phyloP scores from a whole-genome alignment of 2,329 filamentous ascomycete species.

The Fusarium globosum region DNA sequence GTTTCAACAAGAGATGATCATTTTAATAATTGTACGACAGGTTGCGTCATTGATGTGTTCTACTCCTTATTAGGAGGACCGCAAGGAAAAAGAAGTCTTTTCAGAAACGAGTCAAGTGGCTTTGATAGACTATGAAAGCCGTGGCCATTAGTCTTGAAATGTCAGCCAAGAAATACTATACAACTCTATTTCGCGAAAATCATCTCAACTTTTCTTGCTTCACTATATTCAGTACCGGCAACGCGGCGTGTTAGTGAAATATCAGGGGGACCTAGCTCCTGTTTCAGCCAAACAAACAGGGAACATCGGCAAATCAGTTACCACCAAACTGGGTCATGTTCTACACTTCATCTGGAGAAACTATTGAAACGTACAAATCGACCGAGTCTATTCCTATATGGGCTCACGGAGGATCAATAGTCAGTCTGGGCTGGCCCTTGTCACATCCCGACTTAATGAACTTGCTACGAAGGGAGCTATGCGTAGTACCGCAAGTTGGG shows the following conservation, averaged over 20 bases:
- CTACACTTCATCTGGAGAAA: constrained; percentile 23
- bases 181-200: not conserved
- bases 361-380: constrained; percentile 17
- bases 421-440: constrained; percentile 20
- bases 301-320: constrained; percentile 10
- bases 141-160: not conserved
- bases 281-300: constrained; percentile 30
- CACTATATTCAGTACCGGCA: not conserved
- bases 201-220: not conserved
- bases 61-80: not conserved
- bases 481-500: not conserved
- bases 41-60: not conserved
- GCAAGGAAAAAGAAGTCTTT: not conserved
- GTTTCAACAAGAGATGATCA: constrained; percentile 26
- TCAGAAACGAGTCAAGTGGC: constrained; percentile 4
- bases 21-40: constrained; percentile 2
- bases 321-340: constrained; percentile 17
- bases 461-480: constrained; percentile 1
- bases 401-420: constrained; percentile 27
- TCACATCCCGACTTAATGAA: constrained; percentile 24
- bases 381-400: constrained; percentile 26
- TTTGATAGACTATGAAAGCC: not conserved
- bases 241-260: constrained; percentile 20
- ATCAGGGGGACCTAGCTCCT: constrained; percentile 32
- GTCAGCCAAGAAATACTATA: not conserved